Conservation (phyloP, 176 grass and related monocot species). For the Metroxylon sagu region DNA sequence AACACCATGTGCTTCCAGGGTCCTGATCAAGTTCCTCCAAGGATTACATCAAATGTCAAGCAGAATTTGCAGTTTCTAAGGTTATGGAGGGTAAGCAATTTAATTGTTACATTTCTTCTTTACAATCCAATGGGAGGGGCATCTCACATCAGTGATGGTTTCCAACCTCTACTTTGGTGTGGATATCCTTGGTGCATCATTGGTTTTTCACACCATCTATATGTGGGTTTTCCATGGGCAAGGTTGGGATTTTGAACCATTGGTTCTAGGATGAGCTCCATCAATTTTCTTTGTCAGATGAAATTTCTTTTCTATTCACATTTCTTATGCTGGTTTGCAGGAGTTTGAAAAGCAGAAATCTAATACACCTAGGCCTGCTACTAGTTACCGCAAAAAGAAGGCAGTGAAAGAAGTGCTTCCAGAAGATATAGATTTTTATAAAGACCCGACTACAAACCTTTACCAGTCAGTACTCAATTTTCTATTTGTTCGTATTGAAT, state of each 20-base stretch:
- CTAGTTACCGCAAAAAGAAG: slow-evolving; percentile 80
- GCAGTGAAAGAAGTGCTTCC: slow-evolving; percentile 60
- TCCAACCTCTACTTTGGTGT: not conserved
- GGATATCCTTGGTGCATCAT: too few relatives aligned
- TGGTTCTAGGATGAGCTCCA: too few relatives aligned
- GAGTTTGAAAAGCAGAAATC: slow-evolving; percentile 51
- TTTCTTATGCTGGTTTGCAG: slow-evolving; percentile 26
- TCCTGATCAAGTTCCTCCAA: slow-evolving; percentile 41
- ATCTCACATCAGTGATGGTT: not conserved
- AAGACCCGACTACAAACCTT: slow-evolving; percentile 63
- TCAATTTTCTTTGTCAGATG: too few relatives aligned
- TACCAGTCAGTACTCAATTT: slow-evolving; percentile 42
- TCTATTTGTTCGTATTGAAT: not conserved
- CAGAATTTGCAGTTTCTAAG: slow-evolving; percentile 63
- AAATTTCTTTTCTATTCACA: not conserved
- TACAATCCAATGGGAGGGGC: not conserved
- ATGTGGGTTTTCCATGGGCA: too few relatives aligned
- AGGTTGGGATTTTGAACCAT: too few relatives aligned
- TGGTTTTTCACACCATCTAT: too few relatives aligned
- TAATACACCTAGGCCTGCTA: slow-evolving; percentile 43
- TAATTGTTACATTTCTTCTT: slow-evolving; percentile 1
- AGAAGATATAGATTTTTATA: slow-evolving; percentile 46
- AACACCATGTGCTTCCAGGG: slow-evolving; percentile 26
- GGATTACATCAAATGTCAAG: slow-evolving; percentile 95
- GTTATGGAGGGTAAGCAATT: slow-evolving; percentile 56